Conservation (phyloP, 306 rosid species). For the Chamaecrista fasciculata region DNA sequence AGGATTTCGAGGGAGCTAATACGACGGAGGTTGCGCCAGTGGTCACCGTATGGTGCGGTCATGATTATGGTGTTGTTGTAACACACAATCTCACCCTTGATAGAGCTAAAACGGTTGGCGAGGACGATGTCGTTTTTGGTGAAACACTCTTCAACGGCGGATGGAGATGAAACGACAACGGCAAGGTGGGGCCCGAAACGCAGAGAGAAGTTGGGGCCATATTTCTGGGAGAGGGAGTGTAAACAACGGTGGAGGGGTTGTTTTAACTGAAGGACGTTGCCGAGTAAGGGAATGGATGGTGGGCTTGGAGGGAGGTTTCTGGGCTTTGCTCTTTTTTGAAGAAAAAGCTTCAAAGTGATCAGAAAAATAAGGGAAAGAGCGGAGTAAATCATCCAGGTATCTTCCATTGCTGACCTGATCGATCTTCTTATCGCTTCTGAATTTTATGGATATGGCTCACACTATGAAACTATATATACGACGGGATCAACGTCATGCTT, state of each 20-base stretch:
- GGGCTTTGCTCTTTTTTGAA: constrained; percentile 10
- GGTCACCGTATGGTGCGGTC: constrained; percentile 54
- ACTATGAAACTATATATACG: too few species aligned
- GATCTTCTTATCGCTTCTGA: too few species aligned
- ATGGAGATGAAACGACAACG: constrained; percentile 48
- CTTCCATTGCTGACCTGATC: too few species aligned
- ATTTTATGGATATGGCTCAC: too few species aligned
- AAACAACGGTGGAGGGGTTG: constrained; percentile 38
- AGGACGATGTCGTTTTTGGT: constrained; percentile 59
- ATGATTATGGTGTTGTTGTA: constrained; percentile 42
- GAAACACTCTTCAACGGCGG: constrained; percentile 61
- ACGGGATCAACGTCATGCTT: too few species aligned
- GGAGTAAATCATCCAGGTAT: too few species aligned
- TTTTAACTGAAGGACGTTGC: constrained; percentile 55
- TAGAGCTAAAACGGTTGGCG: constrained; percentile 44
- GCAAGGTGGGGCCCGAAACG: constrained; percentile 30
- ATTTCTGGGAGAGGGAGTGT: constrained; percentile 33
- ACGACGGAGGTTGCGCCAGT: constrained; percentile 85
- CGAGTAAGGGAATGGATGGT: constrained; percentile 53
- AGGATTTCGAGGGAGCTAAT: constrained; percentile 55
- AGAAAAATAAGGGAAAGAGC: constrained; percentile 17
- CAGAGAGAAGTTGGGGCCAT: constrained; percentile 42
- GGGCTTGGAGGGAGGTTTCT: constrained; percentile 55
- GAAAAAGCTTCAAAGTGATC: constrained; percentile 23
- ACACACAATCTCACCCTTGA: constrained; percentile 37